Percentiles rank a stretch among this genome's conserved stretches.
Evolutionary conservation across 2,329 filamentous ascomycete genomes (phyloP).

Genomic region (Metarhizium robertsii): DNA sequence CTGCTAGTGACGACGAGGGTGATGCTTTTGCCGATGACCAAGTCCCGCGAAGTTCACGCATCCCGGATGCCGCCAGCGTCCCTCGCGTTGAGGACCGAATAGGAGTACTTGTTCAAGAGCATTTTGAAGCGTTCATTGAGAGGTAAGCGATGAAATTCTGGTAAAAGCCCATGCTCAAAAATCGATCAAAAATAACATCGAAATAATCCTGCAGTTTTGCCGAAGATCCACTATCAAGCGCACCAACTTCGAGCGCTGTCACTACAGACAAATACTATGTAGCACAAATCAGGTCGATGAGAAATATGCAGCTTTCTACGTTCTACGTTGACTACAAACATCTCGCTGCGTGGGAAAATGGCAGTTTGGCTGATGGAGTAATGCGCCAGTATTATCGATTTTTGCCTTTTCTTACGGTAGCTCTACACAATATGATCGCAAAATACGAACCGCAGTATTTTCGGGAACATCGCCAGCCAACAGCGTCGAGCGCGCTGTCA

Average conservation of each 20-base stretch:
- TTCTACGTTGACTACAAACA: conserved; percentile 86
- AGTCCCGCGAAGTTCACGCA: conserved; percentile 41
- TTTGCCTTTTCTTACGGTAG: conserved; percentile 80
- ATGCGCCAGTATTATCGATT: conserved; percentile 92
- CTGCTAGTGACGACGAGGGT: conserved; percentile 51
- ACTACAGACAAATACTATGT: conserved; percentile 79
- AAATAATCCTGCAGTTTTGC: conserved; percentile 39
- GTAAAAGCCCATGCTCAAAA: not conserved
- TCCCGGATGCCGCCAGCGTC: conserved; percentile 41
- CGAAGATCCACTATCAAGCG: conserved; percentile 58
- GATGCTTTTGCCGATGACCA: conserved; percentile 58
- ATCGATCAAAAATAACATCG: not conserved
- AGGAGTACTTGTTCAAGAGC: conserved; percentile 62
- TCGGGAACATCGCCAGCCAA: conserved; percentile 79
- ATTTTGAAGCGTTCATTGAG: conserved; percentile 75
- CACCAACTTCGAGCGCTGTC: conserved; percentile 58
- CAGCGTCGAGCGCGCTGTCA: conserved; percentile 61
- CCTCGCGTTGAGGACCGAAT: conserved; percentile 68
- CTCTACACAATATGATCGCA: conserved; percentile 84
- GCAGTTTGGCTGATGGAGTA: conserved; percentile 75
- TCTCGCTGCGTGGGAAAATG: conserved; percentile 66
- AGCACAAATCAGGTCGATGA: conserved; percentile 72
- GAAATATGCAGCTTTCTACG: conserved; percentile 66
- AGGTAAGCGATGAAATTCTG: conserved; percentile 36
- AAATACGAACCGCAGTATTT: conserved; percentile 95